Evolutionary conservation across 192 early-diverging fungal genomes (phyloP).

Genomic region (Powellomyces hirtus): DNA sequence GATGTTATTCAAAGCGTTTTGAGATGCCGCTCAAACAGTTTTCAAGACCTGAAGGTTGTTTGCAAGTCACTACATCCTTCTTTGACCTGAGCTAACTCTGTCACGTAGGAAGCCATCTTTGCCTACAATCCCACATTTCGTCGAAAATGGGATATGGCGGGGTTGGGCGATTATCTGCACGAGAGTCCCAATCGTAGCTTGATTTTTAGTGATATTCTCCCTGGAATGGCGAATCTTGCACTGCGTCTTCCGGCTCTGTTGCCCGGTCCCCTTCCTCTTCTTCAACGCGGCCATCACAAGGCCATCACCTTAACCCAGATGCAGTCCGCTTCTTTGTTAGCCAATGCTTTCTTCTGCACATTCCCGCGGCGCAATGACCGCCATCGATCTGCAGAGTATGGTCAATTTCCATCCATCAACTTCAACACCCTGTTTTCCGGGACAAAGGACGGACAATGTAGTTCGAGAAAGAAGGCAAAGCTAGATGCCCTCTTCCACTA

Average conservation of each 20-base stretch:
- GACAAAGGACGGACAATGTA: constrained; percentile 6
- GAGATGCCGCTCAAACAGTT: background rate
- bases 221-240: constrained; percentile 36
- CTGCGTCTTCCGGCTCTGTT: constrained; percentile 29
- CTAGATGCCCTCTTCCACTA: constrained; percentile 39
- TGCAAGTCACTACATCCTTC: background rate
- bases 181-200: background rate
- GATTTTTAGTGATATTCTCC: constrained; percentile 16
- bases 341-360: constrained; percentile 51
- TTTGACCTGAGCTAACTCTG: background rate
- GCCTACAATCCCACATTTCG: constrained; percentile 21
- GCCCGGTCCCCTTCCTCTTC: constrained; percentile 35
- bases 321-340: constrained; percentile 39
- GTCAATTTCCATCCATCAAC: constrained; percentile 32
- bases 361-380: constrained; percentile 34
- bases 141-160: constrained; percentile 22
- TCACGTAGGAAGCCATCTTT: constrained; percentile 13
- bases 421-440: constrained; percentile 35
- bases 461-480: constrained; percentile 21
- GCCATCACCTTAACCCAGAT: constrained; percentile 45
- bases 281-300: constrained; percentile 18
- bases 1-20: constrained; percentile 1
- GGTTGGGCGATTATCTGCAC: constrained; percentile 18
- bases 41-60: background rate
- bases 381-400: constrained; percentile 20